Conservation (phyloP, 2,329 filamentous ascomycete genomes). For the Fusarium nelsonii region DNA sequence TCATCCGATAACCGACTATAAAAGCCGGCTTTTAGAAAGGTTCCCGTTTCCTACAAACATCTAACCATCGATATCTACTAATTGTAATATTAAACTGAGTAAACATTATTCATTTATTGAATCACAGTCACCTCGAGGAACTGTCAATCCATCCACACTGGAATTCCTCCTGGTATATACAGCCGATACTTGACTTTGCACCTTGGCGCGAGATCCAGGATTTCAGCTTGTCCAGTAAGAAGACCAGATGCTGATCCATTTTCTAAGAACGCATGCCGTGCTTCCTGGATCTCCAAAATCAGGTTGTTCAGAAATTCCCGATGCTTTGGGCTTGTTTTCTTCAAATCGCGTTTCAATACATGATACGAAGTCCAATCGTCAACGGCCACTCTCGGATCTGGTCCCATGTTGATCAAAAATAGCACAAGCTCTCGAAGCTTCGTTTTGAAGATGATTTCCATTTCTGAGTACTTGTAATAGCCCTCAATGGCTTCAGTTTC, state of each 20-base stretch:
- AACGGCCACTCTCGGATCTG: not conserved
- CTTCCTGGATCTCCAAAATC: not conserved
- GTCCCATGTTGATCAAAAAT: not conserved
- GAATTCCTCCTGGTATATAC: not conserved
- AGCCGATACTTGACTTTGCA: not conserved
- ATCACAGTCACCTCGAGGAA: too few species aligned
- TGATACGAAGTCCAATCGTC: not conserved
- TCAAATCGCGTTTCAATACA: not conserved
- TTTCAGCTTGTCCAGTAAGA: too few species aligned
- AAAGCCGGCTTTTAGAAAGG: too few species aligned
- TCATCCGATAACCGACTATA: too few species aligned
- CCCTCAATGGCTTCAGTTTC: accelerated
- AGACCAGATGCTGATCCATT: not conserved
- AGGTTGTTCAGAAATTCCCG: not conserved
- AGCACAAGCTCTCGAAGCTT: not conserved
- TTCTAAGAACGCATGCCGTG: not conserved
- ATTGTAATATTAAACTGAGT: too few species aligned
- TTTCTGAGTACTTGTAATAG: accelerated
- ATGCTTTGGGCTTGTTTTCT: not conserved
- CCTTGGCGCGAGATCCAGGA: not conserved
- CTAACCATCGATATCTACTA: too few species aligned
- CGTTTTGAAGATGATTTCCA: accelerated
- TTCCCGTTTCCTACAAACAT: too few species aligned
- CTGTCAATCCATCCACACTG: too few species aligned
- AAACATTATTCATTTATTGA: too few species aligned